Conservation (phyloP, 1,139 yeast species). For the Taphrina confusa region DNA sequence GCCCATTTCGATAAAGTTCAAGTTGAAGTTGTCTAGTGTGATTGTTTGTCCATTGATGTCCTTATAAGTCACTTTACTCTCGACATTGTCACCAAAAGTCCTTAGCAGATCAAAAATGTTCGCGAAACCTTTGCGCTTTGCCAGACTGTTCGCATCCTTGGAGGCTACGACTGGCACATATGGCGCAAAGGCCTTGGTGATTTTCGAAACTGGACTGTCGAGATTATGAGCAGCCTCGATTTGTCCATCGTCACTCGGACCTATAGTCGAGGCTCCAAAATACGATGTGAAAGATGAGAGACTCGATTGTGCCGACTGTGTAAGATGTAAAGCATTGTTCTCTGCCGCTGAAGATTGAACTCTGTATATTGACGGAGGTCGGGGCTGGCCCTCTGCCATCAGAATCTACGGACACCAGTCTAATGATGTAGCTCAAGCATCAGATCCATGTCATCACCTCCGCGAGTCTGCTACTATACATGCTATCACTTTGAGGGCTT, state of each 20-base stretch:
- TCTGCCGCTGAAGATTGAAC: slow-evolving; percentile 12
- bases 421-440: too few relatives aligned
- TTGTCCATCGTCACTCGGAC: not conserved
- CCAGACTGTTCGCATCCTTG: slow-evolving; percentile 54
- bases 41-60: slow-evolving; percentile 45
- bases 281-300: slow-evolving; percentile 28
- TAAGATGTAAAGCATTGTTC: slow-evolving; percentile 6
- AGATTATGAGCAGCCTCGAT: not conserved
- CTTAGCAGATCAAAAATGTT: slow-evolving; percentile 49
- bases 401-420: too few relatives aligned
- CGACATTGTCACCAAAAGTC: slow-evolving; percentile 51
- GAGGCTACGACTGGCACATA: slow-evolving; percentile 59
- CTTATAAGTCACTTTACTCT: slow-evolving; percentile 50
- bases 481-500: too few relatives aligned
- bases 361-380: slow-evolving; percentile 9
- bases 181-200: slow-evolving; percentile 53
- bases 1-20: slow-evolving; percentile 43
- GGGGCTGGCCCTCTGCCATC: slow-evolving; percentile 6
- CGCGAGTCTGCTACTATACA: too few relatives aligned
- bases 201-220: slow-evolving; percentile 8
- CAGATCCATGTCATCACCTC: too few relatives aligned
- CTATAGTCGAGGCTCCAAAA: slow-evolving; percentile 12
- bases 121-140: slow-evolving; percentile 50
- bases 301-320: slow-evolving; percentile 20
- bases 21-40: slow-evolving; percentile 45